Percentiles rank a stretch among this genome's conserved stretches.
phyloP scores from a whole-genome alignment of 2,329 filamentous ascomycete genomes.

The Colletotrichum tamarilloi region DNA sequence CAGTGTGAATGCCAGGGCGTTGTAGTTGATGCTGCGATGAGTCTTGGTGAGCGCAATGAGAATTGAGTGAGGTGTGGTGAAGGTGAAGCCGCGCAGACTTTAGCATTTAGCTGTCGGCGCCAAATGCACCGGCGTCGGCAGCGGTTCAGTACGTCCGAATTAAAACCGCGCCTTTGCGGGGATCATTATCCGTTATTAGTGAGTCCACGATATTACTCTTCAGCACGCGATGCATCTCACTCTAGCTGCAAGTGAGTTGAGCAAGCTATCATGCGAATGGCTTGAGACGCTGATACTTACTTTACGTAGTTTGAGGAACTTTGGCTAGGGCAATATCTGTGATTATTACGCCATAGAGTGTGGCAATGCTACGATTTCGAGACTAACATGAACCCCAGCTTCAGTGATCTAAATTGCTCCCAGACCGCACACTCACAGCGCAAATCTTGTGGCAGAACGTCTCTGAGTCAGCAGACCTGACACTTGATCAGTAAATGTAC shows the following conservation, averaged over 20 bases:
- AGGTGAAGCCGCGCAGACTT: not conserved
- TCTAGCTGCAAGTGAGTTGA: too few relatives aligned
- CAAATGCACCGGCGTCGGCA: constrained; percentile 8
- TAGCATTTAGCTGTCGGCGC: not conserved
- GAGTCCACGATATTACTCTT: not conserved
- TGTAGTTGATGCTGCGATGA: not conserved
- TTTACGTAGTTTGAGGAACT: too few relatives aligned
- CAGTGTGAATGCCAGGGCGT: too few relatives aligned
- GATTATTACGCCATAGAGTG: too few relatives aligned
- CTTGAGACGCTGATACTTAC: too few relatives aligned
- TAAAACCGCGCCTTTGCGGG: not conserved
- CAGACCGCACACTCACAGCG: not conserved
- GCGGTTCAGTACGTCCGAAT: not conserved
- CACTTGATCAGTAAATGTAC: not conserved
- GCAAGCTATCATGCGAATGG: too few relatives aligned
- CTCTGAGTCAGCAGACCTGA: not conserved
- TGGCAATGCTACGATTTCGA: too few relatives aligned
- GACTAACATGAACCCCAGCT: too few relatives aligned
- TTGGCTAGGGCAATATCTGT: too few relatives aligned
- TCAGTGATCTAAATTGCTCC: too few relatives aligned
- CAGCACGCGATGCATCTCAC: too few relatives aligned
- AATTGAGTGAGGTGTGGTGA: not conserved
- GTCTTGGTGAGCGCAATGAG: not conserved
- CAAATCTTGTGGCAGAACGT: not conserved
- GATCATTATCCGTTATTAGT: not conserved